Conservation (phyloP, 139 green algal genomes). For the Coelastrella sp. region DNA sequence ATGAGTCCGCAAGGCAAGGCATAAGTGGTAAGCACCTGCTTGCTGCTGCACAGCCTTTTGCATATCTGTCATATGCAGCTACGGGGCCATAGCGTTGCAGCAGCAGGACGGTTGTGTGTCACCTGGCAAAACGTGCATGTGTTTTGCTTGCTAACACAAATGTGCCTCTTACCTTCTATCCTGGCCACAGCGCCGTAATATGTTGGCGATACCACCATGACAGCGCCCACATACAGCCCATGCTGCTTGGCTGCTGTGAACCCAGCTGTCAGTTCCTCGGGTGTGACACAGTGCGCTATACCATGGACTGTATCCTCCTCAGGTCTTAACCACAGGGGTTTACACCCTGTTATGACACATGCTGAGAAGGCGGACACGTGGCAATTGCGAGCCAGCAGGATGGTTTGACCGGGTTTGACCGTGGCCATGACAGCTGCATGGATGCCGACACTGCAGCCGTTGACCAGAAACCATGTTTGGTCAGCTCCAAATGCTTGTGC, state of each 20-base stretch:
- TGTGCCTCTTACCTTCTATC: neutral
- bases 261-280: constrained; percentile 57
- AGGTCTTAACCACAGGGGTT: constrained; percentile 64
- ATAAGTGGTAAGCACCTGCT: neutral
- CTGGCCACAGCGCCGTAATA: constrained; percentile 33
- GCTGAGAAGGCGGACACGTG: constrained; percentile 87
- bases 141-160: neutral
- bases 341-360: constrained; percentile 73
- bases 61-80: neutral
- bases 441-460: constrained; percentile 89
- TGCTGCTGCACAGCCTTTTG: neutral
- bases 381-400: constrained; percentile 90
- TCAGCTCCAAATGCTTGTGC: constrained; percentile 81
- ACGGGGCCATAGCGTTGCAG: no score
- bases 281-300: constrained; percentile 73
- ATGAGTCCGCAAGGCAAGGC: neutral
- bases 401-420: constrained; percentile 63
- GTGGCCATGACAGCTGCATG: constrained; percentile 79
- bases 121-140: no score
- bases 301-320: constrained; percentile 61
- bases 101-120: no score
- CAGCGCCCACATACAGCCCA: constrained; percentile 18
- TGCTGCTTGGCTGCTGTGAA: constrained; percentile 51
- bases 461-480: constrained; percentile 92
- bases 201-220: constrained; percentile 40